phyloP scores from a whole-genome alignment of 768 basidiomycete genomes.

The Lactifluus hygrophoroides region DNA sequence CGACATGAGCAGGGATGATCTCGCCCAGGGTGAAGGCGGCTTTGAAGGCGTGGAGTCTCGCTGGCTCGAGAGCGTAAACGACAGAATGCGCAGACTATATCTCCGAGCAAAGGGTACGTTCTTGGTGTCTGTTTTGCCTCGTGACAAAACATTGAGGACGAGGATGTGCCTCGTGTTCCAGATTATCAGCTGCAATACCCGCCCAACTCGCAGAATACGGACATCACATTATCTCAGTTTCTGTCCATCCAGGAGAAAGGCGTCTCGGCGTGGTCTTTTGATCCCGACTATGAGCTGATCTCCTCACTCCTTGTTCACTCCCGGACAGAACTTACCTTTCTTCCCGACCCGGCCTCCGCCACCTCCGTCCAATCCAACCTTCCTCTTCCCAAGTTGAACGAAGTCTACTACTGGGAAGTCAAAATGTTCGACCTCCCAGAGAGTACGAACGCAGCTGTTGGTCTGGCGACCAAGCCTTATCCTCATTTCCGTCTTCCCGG shows the following conservation, averaged over 20 bases:
- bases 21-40: constrained; percentile 86
- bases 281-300: constrained; percentile 95
- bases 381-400: constrained; percentile 94
- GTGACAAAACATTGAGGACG: neutral
- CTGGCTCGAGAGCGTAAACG: constrained; percentile 82
- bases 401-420: constrained; percentile 99
- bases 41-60: constrained; percentile 86
- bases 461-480: constrained; percentile 94
- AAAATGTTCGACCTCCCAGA: constrained; percentile 97
- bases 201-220: constrained; percentile 93
- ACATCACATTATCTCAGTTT: constrained; percentile 97
- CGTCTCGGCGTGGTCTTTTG: constrained; percentile 98
- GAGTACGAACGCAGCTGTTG: constrained; percentile 82
- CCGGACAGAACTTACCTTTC: constrained; percentile 95
- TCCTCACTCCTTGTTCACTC: constrained; percentile 89
- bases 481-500: constrained; percentile 92
- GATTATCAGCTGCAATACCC: constrained; percentile 83
- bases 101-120: constrained; percentile 76
- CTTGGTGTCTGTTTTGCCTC: neutral
- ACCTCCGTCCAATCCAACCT: constrained; percentile 96
- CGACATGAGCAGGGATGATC: constrained; percentile 87
- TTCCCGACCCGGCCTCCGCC: constrained; percentile 89
- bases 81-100: constrained; percentile 61
- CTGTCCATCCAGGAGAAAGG: constrained; percentile 99
- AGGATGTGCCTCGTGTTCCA: constrained; percentile 26